Conservation (phyloP, 352 stramenopile genomes). For the Pythium angustatum region DNA sequence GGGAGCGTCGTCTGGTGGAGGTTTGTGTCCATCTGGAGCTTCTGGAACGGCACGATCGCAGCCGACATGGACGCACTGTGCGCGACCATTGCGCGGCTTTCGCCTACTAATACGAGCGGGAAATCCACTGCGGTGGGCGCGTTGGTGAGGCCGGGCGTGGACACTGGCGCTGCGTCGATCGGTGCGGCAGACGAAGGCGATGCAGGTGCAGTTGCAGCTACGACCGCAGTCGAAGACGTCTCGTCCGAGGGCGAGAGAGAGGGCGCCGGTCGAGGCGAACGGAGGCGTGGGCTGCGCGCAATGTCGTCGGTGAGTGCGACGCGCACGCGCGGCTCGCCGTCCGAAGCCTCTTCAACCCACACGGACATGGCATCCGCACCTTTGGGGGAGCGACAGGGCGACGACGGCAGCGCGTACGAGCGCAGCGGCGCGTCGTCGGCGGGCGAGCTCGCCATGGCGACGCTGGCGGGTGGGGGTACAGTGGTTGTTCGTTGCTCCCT, state of each 20-base stretch:
- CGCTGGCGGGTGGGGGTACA: not conserved
- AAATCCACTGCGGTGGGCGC: slow-evolving; percentile 38
- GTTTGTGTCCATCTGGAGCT: slow-evolving; percentile 78
- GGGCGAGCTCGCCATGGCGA: slow-evolving; percentile 10
- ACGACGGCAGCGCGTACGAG: slow-evolving; percentile 70
- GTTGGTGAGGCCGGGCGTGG: not conserved
- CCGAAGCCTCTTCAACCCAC: slow-evolving; percentile 49
- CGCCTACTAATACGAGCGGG: slow-evolving; percentile 55
- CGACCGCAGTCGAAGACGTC: not conserved
- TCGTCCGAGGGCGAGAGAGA: not conserved
- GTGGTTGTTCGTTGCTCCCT: not conserved
- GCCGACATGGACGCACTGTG: slow-evolving; percentile 31
- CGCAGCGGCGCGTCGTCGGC: slow-evolving; percentile 34
- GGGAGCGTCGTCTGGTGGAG: slow-evolving; percentile 73
- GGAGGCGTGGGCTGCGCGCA: slow-evolving; percentile 3
- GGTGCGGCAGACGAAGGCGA: not conserved
- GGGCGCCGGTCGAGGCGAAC: not conserved
- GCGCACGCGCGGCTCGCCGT: slow-evolving; percentile 52
- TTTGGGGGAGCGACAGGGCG: slow-evolving; percentile 51
- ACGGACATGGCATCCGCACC: slow-evolving; percentile 53
- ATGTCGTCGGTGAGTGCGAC: slow-evolving; percentile 36
- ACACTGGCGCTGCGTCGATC: not conserved
- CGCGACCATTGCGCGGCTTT: slow-evolving; percentile 10
- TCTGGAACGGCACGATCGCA: slow-evolving; percentile 81
- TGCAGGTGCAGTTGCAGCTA: no score